Percentiles rank a stretch among this genome's conserved stretches.
Conservation (phyloP, 139 green algal genomes). For the Pleodorina starrii region DNA sequence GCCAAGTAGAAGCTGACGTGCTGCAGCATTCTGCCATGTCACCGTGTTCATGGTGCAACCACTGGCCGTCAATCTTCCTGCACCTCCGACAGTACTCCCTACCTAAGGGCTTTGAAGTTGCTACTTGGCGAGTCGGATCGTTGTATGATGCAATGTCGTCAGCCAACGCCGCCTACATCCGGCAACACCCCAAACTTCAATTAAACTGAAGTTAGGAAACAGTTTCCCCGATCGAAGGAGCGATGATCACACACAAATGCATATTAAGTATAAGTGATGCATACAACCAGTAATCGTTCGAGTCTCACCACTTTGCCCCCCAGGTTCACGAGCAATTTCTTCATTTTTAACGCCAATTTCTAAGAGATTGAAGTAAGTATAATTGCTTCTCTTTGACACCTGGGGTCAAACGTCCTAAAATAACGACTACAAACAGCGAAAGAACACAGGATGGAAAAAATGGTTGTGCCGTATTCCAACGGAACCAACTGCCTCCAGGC, state of each 20-base stretch:
- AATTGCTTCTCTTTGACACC: no score
- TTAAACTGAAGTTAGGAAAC: not conserved
- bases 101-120: not conserved
- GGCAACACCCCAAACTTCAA: not conserved
- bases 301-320: slow-evolving; percentile 17
- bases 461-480: no score
- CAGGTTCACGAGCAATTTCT: slow-evolving; percentile 11
- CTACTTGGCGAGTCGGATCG: not conserved
- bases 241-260: not conserved
- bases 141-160: slow-evolving; percentile 34
- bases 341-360: slow-evolving; percentile 16
- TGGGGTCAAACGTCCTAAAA: no score
- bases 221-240: not conserved
- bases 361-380: no score
- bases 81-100: not conserved
- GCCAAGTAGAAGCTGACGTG: not conserved
- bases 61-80: slow-evolving; percentile 6
- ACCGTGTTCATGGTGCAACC: not conserved
- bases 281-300: no score
- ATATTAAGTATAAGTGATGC: not conserved
- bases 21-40: not conserved
- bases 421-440: no score
- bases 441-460: no score
- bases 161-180: slow-evolving; percentile 10
- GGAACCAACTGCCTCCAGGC: no score